Base-by-base conservation (phyloP, 805 yeast genomes). In the Saccharomycopsis oosterbeekiorum region DNA sequence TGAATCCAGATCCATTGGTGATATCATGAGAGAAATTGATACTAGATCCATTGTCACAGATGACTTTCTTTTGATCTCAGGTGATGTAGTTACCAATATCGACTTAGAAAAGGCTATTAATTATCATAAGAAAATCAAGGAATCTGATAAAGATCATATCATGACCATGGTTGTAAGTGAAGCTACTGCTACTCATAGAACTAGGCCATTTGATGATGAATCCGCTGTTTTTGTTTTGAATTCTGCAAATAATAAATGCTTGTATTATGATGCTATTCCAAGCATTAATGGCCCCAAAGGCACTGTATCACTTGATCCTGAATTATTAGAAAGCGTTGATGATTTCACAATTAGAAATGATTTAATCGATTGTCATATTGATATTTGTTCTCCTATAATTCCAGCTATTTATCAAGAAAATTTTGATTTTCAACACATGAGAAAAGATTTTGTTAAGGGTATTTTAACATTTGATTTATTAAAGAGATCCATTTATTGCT, bases 321-420 rank as follows among this genome's bases (percentile, higher is more conserved):
- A 94, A 71, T 75, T 94, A 56, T 77, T 92, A 66, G 90, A 85
- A 63, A 78, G 73, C 62, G 84, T 88, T 40, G 86, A 83, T 55
- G 96, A 89, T 64, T 84, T 94, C 66, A 81, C 82, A 10, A 78
- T 94, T 62, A 83, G 97, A 70, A 94, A 94, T 72, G 98, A 94
- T 73, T 80, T 94, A 65, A 92, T 94, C 62, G 99, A 94, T 75
- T 94, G 99, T 72, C 94, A 88, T 71, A 91, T 94, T 60, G 99
- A 94, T 74, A 90, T 94, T 64, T 94, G 99, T 73, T 80, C 97
- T 6, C 90, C 96, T 1, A 90, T 86, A 66, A 97, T 94, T 11
- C 97, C 97, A 1, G 94, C 96, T 15, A 86, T 93, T 64, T 94
- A 93, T 75, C 96, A 90, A 68, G 99, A 94, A 69, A 93, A 94